Conservation (phyloP, 768 basidiomycete species). For the Phaeotremella skinneri region DNA sequence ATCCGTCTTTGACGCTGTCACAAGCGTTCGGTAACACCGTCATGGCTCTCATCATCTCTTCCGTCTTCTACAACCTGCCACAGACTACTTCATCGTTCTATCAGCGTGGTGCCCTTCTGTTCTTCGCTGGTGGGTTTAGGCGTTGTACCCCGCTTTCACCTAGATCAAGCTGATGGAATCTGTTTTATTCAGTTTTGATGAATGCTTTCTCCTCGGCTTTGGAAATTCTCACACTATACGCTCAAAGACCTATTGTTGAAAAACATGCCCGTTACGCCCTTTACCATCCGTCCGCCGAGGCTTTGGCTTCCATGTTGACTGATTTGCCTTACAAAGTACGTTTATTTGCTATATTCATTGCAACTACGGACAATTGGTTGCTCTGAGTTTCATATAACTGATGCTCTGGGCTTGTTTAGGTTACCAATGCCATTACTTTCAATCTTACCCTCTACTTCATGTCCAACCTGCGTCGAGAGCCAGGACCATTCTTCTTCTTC, state of each 20-base stretch:
- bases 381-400: no score
- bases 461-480: conserved; percentile 55
- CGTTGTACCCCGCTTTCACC: no score
- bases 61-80: conserved; percentile 49
- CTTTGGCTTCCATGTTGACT: conserved; percentile 48
- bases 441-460: conserved; percentile 56
- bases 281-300: conserved; percentile 58
- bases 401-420: conserved; percentile 1
- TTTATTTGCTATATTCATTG: neutral
- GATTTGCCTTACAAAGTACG: conserved; percentile 50
- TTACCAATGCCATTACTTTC: conserved; percentile 43
- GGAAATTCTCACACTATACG: conserved; percentile 53
- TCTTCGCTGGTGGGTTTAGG: conserved; percentile 51
- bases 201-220: conserved; percentile 56
- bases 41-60: conserved; percentile 46
- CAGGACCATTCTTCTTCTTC: conserved; percentile 58
- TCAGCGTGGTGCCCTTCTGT: conserved; percentile 37
- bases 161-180: neutral
- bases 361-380: no score
- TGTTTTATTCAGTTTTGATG: conserved; percentile 56
- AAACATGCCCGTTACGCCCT: conserved; percentile 57
- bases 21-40: conserved; percentile 48
- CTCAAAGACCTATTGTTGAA: conserved; percentile 54
- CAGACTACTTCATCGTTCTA: conserved; percentile 24
- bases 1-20: conserved; percentile 50